Evolutionary conservation across 345 rosid species (phyloP).

Genomic region (Arabidopsis thaliana): DNA sequence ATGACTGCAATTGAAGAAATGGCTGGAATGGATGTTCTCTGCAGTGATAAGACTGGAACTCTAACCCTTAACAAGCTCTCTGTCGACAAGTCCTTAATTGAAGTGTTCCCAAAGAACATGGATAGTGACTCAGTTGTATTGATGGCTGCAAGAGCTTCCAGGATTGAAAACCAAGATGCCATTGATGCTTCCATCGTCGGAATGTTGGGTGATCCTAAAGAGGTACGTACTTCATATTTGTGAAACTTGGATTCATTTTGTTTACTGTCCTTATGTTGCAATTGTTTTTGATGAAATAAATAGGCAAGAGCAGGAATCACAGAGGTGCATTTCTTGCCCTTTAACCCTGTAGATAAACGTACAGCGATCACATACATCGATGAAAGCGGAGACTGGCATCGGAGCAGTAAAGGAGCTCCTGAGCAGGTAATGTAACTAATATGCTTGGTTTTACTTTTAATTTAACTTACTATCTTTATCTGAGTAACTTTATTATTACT

Average conservation of each 20-base stretch:
- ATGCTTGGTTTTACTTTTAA: neutral
- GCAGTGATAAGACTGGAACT: conserved; percentile 97
- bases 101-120: conserved; percentile 60
- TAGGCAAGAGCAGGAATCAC: conserved; percentile 90
- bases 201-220: conserved; percentile 83
- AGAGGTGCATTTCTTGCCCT: conserved; percentile 91
- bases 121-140: conserved; percentile 61
- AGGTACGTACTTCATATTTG: conserved; percentile 44
- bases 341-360: conserved; percentile 92
- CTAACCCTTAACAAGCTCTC: conserved; percentile 95
- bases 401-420: conserved; percentile 93
- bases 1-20: conserved; percentile 98
- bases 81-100: conserved; percentile 75
- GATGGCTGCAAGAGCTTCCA: conserved; percentile 86
- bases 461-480: neutral
- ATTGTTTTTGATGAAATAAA: neutral
- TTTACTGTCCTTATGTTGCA: neutral
- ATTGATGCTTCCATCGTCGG: conserved; percentile 94
- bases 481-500: neutral
- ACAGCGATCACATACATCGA: conserved; percentile 91
- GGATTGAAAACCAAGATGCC: conserved; percentile 94
- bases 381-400: conserved; percentile 71
- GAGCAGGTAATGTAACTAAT: conserved; percentile 63
- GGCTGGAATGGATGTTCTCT: conserved; percentile 97
- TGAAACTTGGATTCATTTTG: neutral